phyloP scores from a whole-genome alignment of 2,329 filamentous ascomycete species.

The Cladosporium sp. region DNA sequence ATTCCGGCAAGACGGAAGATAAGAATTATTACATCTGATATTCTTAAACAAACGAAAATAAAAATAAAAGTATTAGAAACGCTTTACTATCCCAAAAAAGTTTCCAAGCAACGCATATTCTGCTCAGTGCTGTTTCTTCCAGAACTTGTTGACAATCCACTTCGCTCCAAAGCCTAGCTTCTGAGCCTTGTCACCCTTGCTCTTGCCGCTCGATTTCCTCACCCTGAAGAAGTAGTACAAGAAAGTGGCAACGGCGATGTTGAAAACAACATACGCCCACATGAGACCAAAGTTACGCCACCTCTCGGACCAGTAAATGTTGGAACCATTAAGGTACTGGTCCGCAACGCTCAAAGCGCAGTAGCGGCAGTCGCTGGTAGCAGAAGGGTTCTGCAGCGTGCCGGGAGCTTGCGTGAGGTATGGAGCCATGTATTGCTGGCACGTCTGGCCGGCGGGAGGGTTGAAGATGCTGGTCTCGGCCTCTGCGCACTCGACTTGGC shows the following conservation, averaged over 20 bases:
- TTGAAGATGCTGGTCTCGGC: conserved; percentile 41
- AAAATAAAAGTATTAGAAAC: neutral
- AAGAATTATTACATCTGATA: no score
- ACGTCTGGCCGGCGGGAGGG: conserved; percentile 39
- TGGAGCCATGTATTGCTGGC: conserved; percentile 40
- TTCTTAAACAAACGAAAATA: no score
- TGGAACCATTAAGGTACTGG: conserved; percentile 41
- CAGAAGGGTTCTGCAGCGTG: conserved; percentile 40
- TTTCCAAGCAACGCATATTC: neutral
- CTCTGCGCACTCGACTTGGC: conserved; percentile 45
- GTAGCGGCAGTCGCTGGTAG: conserved; percentile 47
- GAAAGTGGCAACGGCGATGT: conserved; percentile 54
- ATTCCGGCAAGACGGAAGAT: no score
- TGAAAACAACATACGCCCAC: conserved; percentile 63
- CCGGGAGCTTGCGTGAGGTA: conserved; percentile 40
- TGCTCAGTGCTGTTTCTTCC: conserved; percentile 10
- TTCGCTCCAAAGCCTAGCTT: conserved; percentile 7
- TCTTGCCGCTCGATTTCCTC: conserved; percentile 23
- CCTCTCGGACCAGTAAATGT: conserved; percentile 44
- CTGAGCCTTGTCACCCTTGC: conserved; percentile 10
- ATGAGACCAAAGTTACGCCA: conserved; percentile 70
- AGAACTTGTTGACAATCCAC: conserved; percentile 9
- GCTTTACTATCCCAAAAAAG: neutral
- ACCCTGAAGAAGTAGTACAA: conserved; percentile 63
- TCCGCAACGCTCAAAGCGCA: conserved; percentile 46